A percentile compares a stretch with the other conserved stretches of the same genome.
These are phyloP conservation scores for Beauveria scarabaeidicola DNA, from an alignment of 2,329 filamentous ascomycete genomes.

Conservation along the genomic window DNA sequence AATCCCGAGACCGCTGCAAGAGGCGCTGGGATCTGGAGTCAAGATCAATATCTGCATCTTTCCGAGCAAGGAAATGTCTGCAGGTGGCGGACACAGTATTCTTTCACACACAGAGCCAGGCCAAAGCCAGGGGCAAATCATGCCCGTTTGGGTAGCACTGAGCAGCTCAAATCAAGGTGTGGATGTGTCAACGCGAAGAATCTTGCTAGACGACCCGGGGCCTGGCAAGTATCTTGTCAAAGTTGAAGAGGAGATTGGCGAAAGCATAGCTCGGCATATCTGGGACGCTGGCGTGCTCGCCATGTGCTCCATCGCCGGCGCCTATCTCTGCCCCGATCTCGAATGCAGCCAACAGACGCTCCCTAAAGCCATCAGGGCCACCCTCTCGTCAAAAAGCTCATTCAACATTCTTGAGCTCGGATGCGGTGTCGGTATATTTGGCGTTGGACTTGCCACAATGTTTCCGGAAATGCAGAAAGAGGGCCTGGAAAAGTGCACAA, in stretches of 20 bases:
- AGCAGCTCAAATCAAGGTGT: conserved; percentile 15
- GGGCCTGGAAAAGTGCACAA: conserved; percentile 19
- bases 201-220: conserved; percentile 20
- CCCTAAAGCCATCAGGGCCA: conserved; percentile 23
- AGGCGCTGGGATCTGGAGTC: conserved; percentile 18
- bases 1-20: conserved; percentile 21
- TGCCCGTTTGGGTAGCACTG: conserved; percentile 35
- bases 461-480: conserved; percentile 18
- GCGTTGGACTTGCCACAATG: conserved; percentile 37
- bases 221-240: conserved; percentile 24
- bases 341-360: conserved; percentile 20
- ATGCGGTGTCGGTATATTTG: conserved; percentile 48
- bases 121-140: conserved; percentile 27
- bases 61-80: conserved; percentile 18
- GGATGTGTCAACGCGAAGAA: conserved; percentile 22
- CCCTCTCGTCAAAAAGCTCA: conserved; percentile 19
- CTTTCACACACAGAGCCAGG: conserved; percentile 13
- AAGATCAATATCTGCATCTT: conserved; percentile 23
- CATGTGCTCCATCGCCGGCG: conserved; percentile 24
- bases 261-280: conserved; percentile 51
- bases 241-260: conserved; percentile 48
- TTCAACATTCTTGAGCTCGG: conserved; percentile 46
- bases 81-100: conserved; percentile 21
- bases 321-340: conserved; percentile 20
- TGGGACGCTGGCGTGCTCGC: conserved; percentile 50